These are phyloP conservation scores for Secale cereale DNA, from an alignment of 176 grass and related monocot genomes.

Conservation along the genomic window DNA sequence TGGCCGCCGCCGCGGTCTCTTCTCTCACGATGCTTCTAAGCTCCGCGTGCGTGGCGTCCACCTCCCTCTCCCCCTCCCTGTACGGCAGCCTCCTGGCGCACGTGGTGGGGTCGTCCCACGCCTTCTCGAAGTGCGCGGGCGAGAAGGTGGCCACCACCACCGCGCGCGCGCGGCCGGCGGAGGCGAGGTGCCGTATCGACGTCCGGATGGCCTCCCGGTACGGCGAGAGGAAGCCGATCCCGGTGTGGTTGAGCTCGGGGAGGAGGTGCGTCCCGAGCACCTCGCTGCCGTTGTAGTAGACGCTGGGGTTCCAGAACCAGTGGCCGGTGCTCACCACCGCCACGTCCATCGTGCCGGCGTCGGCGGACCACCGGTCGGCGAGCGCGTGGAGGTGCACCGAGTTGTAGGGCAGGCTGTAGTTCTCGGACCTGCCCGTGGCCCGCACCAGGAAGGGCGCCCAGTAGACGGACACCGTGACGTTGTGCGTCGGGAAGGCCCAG, in stretches of 20 bases:
- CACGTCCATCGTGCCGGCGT: slow-evolving; percentile 43
- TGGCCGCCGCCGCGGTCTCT: slow-evolving; percentile 10
- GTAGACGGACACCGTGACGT: slow-evolving; percentile 40
- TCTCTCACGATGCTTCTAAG: slow-evolving; percentile 51
- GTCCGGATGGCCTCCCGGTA: slow-evolving; percentile 32
- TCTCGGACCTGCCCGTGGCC: slow-evolving; percentile 15
- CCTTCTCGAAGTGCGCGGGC: slow-evolving; percentile 54
- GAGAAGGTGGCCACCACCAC: slow-evolving; percentile 60
- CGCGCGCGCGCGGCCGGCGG: not conserved
- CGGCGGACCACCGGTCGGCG: slow-evolving; percentile 25
- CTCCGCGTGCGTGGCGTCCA: slow-evolving; percentile 31
- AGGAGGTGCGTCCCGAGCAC: slow-evolving; percentile 42
- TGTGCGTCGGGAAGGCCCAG: slow-evolving; percentile 25
- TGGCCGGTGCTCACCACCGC: slow-evolving; percentile 41
- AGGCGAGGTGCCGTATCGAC: slow-evolving; percentile 11
- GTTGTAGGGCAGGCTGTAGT: not conserved
- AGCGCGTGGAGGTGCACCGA: slow-evolving; percentile 23
- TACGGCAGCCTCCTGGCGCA: slow-evolving; percentile 51
- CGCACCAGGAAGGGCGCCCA: slow-evolving; percentile 46
- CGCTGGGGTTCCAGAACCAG: slow-evolving; percentile 47
- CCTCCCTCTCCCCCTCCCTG: slow-evolving; percentile 49
- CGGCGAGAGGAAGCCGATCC: slow-evolving; percentile 47
- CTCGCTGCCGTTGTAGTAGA: slow-evolving; percentile 48
- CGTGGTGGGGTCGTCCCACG: slow-evolving; percentile 31
- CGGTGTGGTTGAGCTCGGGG: slow-evolving; percentile 42